These are phyloP conservation scores for Tricholoma bakamatsutake DNA, from an alignment of 768 basidiomycete species.

Conservation along the genomic window DNA sequence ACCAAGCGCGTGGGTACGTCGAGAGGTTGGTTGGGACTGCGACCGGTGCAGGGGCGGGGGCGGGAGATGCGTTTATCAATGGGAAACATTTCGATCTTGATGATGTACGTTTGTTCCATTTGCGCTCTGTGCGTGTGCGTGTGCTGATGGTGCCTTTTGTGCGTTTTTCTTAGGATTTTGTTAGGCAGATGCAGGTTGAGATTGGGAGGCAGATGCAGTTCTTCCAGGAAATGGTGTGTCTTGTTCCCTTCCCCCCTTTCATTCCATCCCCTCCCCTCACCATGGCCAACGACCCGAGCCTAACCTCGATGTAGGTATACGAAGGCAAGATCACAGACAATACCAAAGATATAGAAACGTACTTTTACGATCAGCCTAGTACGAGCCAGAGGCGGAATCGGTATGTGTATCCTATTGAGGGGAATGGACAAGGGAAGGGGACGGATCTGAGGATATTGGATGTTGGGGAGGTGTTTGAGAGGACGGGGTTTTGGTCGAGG, in stretches of 20 bases:
- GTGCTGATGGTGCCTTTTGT: not conserved
- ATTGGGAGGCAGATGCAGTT: slow-evolving; percentile 54
- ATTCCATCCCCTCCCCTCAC: too few relatives aligned
- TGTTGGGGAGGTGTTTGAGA: slow-evolving; percentile 47
- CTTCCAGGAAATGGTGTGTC: slow-evolving; percentile 66
- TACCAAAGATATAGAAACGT: slow-evolving; percentile 49
- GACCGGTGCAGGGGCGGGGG: slow-evolving; percentile 26
- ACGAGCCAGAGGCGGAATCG: slow-evolving; percentile 67
- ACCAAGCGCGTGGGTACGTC: slow-evolving; percentile 46
- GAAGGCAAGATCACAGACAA: slow-evolving; percentile 50
- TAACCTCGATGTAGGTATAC: slow-evolving; percentile 41
- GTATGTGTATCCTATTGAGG: slow-evolving; percentile 56
- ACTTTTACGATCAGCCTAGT: slow-evolving; percentile 87
- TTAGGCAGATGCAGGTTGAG: slow-evolving; percentile 58
- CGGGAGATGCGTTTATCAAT: slow-evolving; percentile 81
- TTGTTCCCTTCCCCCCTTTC: not conserved
- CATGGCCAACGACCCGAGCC: too few relatives aligned
- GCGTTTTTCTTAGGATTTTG: slow-evolving; percentile 47
- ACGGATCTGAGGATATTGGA: slow-evolving; percentile 41
- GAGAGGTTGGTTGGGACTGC: slow-evolving; percentile 54
- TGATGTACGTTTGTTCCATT: slow-evolving; percentile 40
- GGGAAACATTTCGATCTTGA: slow-evolving; percentile 71
- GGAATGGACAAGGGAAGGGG: slow-evolving; percentile 2
- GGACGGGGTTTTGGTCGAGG: slow-evolving; percentile 35
- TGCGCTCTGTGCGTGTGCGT: not conserved